Conservation (phyloP, 352 stramenopile genomes). For the Plasmopara muralis region DNA sequence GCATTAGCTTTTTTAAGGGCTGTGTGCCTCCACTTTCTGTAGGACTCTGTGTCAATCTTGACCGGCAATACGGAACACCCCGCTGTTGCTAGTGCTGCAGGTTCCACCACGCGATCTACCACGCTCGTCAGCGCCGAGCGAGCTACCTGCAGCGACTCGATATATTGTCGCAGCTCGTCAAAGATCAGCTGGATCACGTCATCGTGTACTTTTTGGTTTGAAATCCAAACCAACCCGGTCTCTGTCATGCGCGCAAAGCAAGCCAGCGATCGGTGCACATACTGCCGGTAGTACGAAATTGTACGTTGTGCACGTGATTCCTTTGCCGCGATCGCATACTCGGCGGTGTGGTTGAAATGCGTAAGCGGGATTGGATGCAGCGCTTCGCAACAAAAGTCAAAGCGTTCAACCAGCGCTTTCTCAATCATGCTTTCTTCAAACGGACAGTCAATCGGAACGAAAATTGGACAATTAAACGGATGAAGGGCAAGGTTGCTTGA, state of each 20-base stretch:
- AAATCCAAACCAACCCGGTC: slow-evolving; percentile 75
- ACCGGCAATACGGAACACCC: not conserved
- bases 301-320: slow-evolving; percentile 28
- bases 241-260: slow-evolving; percentile 75
- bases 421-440: slow-evolving; percentile 56
- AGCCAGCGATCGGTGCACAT: slow-evolving; percentile 50
- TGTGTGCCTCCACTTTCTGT: not conserved
- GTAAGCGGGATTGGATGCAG: slow-evolving; percentile 51
- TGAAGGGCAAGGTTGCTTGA: slow-evolving; percentile 76
- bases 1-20: not conserved
- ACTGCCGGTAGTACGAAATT: slow-evolving; percentile 59
- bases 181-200: slow-evolving; percentile 66
- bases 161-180: slow-evolving; percentile 45
- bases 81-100: slow-evolving; percentile 1
- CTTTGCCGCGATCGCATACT: slow-evolving; percentile 42
- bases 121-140: slow-evolving; percentile 35
- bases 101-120: slow-evolving; percentile 23
- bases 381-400: slow-evolving; percentile 69
- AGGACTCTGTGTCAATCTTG: slow-evolving; percentile 1
- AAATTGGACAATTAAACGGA: slow-evolving; percentile 68
- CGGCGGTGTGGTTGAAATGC: slow-evolving; percentile 47
- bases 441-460: slow-evolving; percentile 45
- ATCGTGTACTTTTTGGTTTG: slow-evolving; percentile 63
- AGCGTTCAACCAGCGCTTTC: slow-evolving; percentile 42
- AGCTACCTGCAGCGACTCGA: slow-evolving; percentile 42